Percentiles rank a stretch among this genome's conserved stretches.
Evolutionary conservation across 345 rosid genomes (phyloP).

Genomic region (Hibiscus syriacus): DNA sequence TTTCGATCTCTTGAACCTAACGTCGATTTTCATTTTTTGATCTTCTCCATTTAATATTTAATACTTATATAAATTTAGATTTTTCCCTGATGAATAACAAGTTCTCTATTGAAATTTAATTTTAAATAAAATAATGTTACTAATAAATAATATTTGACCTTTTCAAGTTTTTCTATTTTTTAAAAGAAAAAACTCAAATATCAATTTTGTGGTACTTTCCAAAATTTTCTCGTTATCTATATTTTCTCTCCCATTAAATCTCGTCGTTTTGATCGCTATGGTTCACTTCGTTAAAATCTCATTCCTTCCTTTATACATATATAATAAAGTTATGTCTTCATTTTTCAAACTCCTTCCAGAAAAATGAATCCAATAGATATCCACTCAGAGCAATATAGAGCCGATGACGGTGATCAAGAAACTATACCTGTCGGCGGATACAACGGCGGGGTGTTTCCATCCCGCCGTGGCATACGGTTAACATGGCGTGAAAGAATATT

Average conservation of each 20-base stretch:
- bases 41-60: too few relatives aligned
- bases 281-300: background rate
- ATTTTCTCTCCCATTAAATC: background rate
- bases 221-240: background rate
- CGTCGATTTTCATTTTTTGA: too few relatives aligned
- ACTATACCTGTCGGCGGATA: background rate
- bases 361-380: background rate
- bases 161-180: too few relatives aligned
- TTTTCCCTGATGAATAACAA: too few relatives aligned
- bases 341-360: too few relatives aligned
- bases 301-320: background rate
- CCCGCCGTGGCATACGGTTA: background rate
- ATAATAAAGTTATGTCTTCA: too few relatives aligned
- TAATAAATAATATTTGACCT: background rate
- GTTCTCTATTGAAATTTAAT: too few relatives aligned
- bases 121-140: too few relatives aligned
- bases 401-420: background rate
- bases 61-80: too few relatives aligned
- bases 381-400: background rate
- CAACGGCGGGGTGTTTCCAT: too few relatives aligned
- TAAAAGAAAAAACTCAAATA: background rate
- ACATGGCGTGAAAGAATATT: background rate
- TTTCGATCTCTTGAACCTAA: too few relatives aligned
- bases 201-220: background rate
- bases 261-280: background rate